Percentiles rank a stretch among this genome's conserved stretches.
Evolutionary conservation across 2,329 filamentous ascomycete species (phyloP).

Genomic region (Xylariomycetidae sp.): DNA sequence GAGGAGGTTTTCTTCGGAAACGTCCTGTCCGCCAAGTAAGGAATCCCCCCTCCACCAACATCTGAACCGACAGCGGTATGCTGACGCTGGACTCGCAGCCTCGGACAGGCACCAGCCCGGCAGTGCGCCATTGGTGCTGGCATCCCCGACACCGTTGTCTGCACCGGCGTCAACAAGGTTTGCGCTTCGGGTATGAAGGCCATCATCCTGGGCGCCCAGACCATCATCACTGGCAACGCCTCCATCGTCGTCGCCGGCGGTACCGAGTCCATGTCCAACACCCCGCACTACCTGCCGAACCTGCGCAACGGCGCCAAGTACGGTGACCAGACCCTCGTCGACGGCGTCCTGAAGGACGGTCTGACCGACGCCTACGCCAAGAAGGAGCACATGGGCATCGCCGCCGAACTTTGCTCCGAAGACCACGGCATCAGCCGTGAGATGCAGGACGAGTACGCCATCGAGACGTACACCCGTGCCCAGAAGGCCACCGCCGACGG

Average conservation of each 20-base stretch:
- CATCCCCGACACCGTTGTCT: slow-evolving; percentile 70
- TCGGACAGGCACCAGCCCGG: slow-evolving; percentile 92
- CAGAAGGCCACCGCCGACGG: slow-evolving; percentile 84
- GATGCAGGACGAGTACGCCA: slow-evolving; percentile 92
- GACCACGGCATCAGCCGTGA: slow-evolving; percentile 79
- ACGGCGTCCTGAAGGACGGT: slow-evolving; percentile 90
- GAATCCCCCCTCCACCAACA: slow-evolving; percentile 6
- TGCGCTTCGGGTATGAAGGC: slow-evolving; percentile 95
- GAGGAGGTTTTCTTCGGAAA: slow-evolving; percentile 98
- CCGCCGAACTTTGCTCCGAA: slow-evolving; percentile 83
- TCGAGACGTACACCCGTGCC: slow-evolving; percentile 64
- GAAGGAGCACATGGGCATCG: slow-evolving; percentile 94
- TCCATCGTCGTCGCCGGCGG: slow-evolving; percentile 90
- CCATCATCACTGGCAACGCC: slow-evolving; percentile 94
- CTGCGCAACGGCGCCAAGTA: slow-evolving; percentile 88
- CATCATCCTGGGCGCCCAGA: slow-evolving; percentile 89
- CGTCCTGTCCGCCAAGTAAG: slow-evolving; percentile 90
- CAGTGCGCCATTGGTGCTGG: slow-evolving; percentile 90
- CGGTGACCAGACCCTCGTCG: slow-evolving; percentile 81
- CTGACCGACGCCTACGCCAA: slow-evolving; percentile 92
- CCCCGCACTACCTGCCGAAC: slow-evolving; percentile 88
- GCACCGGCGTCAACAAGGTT: slow-evolving; percentile 97
- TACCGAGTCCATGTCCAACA: slow-evolving; percentile 97
- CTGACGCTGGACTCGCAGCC: slow-evolving; percentile 41
- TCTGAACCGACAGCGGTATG: slow-evolving; percentile 11